Evolutionary conservation across 2,329 filamentous ascomycete species (phyloP).

Genomic region (Cadophora sp.): DNA sequence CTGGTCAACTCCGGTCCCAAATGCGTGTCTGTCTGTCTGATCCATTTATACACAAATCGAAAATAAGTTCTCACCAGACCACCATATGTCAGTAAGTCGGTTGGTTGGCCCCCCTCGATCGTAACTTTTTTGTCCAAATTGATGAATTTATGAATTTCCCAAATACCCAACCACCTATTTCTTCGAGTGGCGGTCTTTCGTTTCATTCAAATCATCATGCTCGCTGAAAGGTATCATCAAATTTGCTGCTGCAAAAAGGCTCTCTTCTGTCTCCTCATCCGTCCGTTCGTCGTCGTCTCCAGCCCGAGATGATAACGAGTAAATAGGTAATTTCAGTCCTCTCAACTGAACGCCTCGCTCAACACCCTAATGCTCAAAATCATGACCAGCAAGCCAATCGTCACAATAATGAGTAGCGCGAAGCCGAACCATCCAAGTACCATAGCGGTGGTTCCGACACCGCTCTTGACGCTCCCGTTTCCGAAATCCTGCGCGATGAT

Average conservation of each 20-base stretch:
- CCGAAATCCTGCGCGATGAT: conserved; percentile 92
- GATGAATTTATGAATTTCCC: background rate
- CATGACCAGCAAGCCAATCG: conserved; percentile 94
- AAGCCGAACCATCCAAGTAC: conserved; percentile 98
- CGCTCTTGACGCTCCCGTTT: conserved; percentile 85
- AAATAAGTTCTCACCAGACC: background rate
- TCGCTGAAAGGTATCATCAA: conserved; percentile 37
- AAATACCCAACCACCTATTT: conserved; percentile 1
- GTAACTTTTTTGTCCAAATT: conserved; percentile 19
- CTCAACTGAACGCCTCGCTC: conserved; percentile 56
- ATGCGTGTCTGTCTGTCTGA: conserved; percentile 28
- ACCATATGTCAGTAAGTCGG: background rate
- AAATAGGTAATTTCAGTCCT: conserved; percentile 13
- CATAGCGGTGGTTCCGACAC: conserved; percentile 94
- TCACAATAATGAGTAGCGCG: conserved; percentile 90
- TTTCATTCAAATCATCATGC: conserved; percentile 33
- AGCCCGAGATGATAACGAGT: background rate
- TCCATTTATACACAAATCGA: conserved; percentile 37
- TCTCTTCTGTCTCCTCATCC: conserved; percentile 12
- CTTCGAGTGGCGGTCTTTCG: background rate
- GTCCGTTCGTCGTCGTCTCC: background rate
- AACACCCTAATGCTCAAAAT: conserved; percentile 90
- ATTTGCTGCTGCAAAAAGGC: conserved; percentile 5
- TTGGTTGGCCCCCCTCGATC: background rate
- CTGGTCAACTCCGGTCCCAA: conserved; percentile 37